These are phyloP conservation scores for Chlamydomonas incerta DNA, from an alignment of 139 green algal genomes.

Conservation along the genomic window DNA sequence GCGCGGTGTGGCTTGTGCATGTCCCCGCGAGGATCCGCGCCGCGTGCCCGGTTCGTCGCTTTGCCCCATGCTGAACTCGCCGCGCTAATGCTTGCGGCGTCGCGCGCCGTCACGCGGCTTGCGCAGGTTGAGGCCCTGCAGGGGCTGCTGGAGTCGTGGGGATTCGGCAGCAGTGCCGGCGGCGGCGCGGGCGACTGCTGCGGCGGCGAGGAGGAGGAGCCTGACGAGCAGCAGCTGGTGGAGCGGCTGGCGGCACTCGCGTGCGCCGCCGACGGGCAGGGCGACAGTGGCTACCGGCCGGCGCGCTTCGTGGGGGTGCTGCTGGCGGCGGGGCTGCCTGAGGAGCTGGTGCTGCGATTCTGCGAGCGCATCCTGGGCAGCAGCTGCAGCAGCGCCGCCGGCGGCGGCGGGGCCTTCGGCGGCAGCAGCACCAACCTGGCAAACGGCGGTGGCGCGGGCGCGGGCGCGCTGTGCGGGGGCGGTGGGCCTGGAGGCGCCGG, in stretches of 20 bases:
- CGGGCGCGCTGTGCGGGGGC: neutral
- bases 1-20: too few species aligned
- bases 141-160: slow-evolving; percentile 64
- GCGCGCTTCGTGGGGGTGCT: slow-evolving; percentile 31
- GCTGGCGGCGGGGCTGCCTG: slow-evolving; percentile 1
- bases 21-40: too few species aligned
- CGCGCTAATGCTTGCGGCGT: too few species aligned
- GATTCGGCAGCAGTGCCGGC: neutral
- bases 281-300: slow-evolving; percentile 7
- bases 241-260: slow-evolving; percentile 22
- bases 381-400: neutral
- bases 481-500: too few species aligned
- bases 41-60: too few species aligned
- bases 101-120: too few species aligned
- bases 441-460: too few species aligned
- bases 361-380: slow-evolving; percentile 32
- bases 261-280: neutral
- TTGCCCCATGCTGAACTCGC: too few species aligned
- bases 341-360: slow-evolving; percentile 31
- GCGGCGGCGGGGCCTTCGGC: too few species aligned
- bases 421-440: too few species aligned
- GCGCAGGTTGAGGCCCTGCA: slow-evolving; percentile 67
- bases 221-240: slow-evolving; percentile 16
- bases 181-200: neutral
- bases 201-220: neutral